A percentile compares a stretch with the other conserved stretches of the same genome.
These are phyloP conservation scores for Cladosporium cucumerinum DNA, from an alignment of 2,329 filamentous ascomycete species.

Conservation along the genomic window DNA sequence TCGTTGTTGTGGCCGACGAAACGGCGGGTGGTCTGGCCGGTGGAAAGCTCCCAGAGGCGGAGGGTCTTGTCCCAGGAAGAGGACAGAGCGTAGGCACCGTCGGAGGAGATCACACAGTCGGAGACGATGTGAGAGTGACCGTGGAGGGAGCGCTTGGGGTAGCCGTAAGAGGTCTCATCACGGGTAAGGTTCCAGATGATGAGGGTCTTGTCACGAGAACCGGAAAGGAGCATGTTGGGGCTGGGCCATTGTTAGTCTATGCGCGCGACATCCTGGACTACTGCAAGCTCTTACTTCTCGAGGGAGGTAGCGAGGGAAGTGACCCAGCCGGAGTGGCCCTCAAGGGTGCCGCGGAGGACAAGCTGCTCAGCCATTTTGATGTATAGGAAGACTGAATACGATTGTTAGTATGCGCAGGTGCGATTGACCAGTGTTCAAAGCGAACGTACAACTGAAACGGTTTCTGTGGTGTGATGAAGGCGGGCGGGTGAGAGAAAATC, in stretches of 20 bases:
- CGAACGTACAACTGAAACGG: constrained; percentile 9
- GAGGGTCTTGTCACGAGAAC: constrained; percentile 94
- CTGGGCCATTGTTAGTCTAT: constrained; percentile 41
- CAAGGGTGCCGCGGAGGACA: constrained; percentile 44
- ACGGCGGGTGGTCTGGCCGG: constrained; percentile 92
- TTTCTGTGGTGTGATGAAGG: constrained; percentile 10
- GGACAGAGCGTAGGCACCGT: constrained; percentile 98
- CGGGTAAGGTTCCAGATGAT: constrained; percentile 99
- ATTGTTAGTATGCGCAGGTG: constrained; percentile 5
- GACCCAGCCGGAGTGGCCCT: constrained; percentile 99
- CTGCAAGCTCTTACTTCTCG: constrained; percentile 70
- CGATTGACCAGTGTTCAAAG: background rate
- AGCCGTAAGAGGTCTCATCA: constrained; percentile 96
- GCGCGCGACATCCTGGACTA: constrained; percentile 11
- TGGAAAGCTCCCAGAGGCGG: constrained; percentile 97
- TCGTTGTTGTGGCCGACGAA: constrained; percentile 99
- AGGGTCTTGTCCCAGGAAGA: constrained; percentile 99
- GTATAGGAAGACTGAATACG: constrained; percentile 19
- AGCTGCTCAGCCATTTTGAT: constrained; percentile 40
- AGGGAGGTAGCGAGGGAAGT: constrained; percentile 97
- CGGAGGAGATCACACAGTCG: constrained; percentile 99
- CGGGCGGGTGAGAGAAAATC: constrained; percentile 14
- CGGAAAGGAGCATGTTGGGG: constrained; percentile 99
- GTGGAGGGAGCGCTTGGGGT: constrained; percentile 97
- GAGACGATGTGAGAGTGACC: constrained; percentile 99